These are phyloP conservation scores for Galerina marginata DNA, from an alignment of 768 basidiomycete genomes.

Conservation along the genomic window DNA sequence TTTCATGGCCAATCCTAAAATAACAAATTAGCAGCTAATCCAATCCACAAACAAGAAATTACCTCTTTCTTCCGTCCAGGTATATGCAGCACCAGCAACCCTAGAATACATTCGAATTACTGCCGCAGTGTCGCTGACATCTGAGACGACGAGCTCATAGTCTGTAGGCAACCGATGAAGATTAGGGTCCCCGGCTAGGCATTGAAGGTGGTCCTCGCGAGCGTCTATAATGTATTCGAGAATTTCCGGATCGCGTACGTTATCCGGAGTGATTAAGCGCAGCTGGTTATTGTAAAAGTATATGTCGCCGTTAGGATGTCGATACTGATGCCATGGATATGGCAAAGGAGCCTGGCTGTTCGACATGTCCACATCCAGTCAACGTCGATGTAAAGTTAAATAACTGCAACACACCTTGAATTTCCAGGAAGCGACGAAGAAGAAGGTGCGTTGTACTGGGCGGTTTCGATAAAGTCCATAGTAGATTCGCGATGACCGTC, in stretches of 20 bases:
- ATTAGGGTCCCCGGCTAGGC: constrained; percentile 35
- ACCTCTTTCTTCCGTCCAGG: constrained; percentile 43
- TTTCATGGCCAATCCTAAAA: constrained; percentile 33
- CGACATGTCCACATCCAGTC: constrained; percentile 8
- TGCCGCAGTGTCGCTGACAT: constrained; percentile 39
- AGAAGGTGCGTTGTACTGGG: constrained; percentile 22
- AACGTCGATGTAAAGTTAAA: constrained; percentile 7
- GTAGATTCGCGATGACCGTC: constrained; percentile 8
- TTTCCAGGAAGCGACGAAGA: constrained; percentile 12
- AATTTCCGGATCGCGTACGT: constrained; percentile 39
- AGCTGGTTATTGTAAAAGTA: constrained; percentile 45
- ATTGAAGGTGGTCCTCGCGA: constrained; percentile 41
- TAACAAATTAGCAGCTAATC: background rate
- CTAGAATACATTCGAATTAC: constrained; percentile 46
- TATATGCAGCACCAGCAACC: constrained; percentile 34
- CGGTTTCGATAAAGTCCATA: constrained; percentile 30
- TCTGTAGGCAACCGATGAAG: constrained; percentile 39
- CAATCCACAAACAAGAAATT: constrained; percentile 1
- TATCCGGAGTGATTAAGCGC: constrained; percentile 44
- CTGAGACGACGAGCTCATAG: constrained; percentile 45
- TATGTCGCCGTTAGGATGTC: constrained; percentile 51
- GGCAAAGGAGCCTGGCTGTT: constrained; percentile 24
- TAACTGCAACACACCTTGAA: constrained; percentile 13
- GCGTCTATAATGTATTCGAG: constrained; percentile 39
- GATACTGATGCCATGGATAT: constrained; percentile 38